Conservation (phyloP, 257 asterid species). For the Solanum corneliomulleri region DNA sequence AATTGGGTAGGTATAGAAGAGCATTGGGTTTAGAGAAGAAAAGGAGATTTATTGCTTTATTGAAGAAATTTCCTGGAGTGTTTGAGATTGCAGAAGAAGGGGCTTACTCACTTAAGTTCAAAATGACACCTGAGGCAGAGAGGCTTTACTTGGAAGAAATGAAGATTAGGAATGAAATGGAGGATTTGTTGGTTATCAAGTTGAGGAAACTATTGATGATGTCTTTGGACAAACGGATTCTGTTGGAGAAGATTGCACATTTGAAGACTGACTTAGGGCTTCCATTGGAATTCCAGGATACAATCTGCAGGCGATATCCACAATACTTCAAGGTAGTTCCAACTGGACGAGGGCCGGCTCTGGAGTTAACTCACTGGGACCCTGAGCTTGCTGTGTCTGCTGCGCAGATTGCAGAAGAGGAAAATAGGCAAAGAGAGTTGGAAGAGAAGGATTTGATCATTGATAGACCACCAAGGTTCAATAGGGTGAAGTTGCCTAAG, state of each 20-base stretch:
- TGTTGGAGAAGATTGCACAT: constrained; percentile 88
- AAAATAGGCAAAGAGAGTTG: constrained; percentile 41
- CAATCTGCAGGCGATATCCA: constrained; percentile 82
- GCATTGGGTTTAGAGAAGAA: constrained; percentile 57
- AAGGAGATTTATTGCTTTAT: constrained; percentile 67
- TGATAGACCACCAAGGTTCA: constrained; percentile 63
- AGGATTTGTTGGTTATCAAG: constrained; percentile 72
- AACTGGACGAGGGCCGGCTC: constrained; percentile 75
- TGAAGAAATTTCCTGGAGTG: constrained; percentile 84
- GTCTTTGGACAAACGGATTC: constrained; percentile 82
- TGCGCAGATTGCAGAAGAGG: constrained; percentile 90
- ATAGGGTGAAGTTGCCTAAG: constrained; percentile 68
- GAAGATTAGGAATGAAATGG: constrained; percentile 80
- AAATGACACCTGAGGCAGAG: constrained; percentile 81
- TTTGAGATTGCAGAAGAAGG: constrained; percentile 96
- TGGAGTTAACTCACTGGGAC: constrained; percentile 92
- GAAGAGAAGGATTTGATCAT: constrained; percentile 77
- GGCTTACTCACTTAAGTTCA: constrained; percentile 68
- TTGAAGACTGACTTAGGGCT: constrained; percentile 81
- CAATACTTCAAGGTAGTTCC: constrained; percentile 73
- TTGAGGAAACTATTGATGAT: constrained; percentile 89
- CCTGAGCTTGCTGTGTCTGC: constrained; percentile 91
- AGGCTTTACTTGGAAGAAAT: constrained; percentile 87
- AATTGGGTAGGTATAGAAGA: constrained; percentile 71
- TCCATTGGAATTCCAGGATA: constrained; percentile 71